A percentile compares a stretch with the other conserved stretches of the same genome.
phyloP scores from a whole-genome alignment of 345 rosid species.

The Triadica sebifera region DNA sequence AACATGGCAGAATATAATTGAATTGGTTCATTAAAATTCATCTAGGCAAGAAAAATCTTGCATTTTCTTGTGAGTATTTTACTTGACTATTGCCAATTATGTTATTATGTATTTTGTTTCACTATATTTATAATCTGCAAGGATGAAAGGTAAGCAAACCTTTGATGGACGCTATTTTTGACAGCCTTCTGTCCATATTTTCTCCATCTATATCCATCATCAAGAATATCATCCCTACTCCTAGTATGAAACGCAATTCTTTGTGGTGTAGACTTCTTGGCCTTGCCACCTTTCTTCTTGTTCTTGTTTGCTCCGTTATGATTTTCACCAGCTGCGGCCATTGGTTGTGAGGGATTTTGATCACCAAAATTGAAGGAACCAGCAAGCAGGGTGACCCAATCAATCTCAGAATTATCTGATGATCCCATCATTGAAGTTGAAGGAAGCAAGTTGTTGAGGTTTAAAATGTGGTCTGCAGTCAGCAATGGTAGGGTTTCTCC shows the following conservation, averaged over 20 bases:
- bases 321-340: constrained; percentile 1
- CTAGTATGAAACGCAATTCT: constrained; percentile 44
- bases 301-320: constrained; percentile 18
- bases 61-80: no score
- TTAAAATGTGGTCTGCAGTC: not conserved
- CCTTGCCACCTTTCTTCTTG: constrained; percentile 32
- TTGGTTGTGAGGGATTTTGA: not conserved
- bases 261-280: constrained; percentile 17
- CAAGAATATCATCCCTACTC: constrained; percentile 49
- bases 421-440: not conserved
- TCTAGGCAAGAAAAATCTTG: no score
- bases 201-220: constrained; percentile 50
- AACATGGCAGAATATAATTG: no score
- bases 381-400: constrained; percentile 14
- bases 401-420: not conserved
- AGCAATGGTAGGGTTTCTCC: not conserved
- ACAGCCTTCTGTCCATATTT: constrained; percentile 53
- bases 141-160: constrained; percentile 17
- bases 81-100: no score
- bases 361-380: not conserved
- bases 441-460: not conserved
- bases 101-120: no score
- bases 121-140: not conserved
- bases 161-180: constrained; percentile 39
- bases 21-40: no score